Base-by-base conservation (phyloP, 1,139 yeast species). In the Candida mesenterica region DNA sequence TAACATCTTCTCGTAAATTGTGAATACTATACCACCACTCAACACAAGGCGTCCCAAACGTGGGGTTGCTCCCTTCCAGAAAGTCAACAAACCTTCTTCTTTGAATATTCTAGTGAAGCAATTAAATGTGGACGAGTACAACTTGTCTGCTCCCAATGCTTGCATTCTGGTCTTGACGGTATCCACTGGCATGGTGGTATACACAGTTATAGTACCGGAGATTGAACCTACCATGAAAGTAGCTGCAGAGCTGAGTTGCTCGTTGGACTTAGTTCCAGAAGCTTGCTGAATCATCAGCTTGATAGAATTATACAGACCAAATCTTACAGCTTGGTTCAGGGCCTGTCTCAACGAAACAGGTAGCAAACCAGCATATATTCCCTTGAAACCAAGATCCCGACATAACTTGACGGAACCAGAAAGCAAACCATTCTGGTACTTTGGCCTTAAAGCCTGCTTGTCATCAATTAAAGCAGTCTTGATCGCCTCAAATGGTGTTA, bases 41-140 rank as follows among this genome's bases (percentile, higher is more conserved):
- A 92, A 72, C 30, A 90, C 80, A 55, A 92, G 73, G 50, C 98
- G 76, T 3, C 97, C 98, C 45, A 92, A 68, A 55, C 98, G 74
- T 34, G 98, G 98, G 2, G 97, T 90, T 28, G 97, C 96, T 41
- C 98, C 98, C 63, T 87, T 87, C 98, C 98, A 92, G 65, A 89
- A 88, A 4, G 97, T 85, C 52, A 78, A 66, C 45, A 89, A 62
- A n/a, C 98, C 97, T 63, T 92, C 98, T 38, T 90, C 83, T 55
- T 69, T 82, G 60, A 85, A 85, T 37, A 92, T 82, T 46, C 76
- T 79, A 23, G 65, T 76, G 52, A 92, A 90, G 62, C 97, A 92
- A 61, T 90, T 77, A 31, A 83, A 18, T 0, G 97, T 90, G 29
- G 90, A 78, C 4, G 73, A 59, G 62, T 92, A 92, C 52, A 72